These are phyloP conservation scores for Salvia hispanica DNA, from an alignment of 257 asterid species.

Conservation along the genomic window DNA sequence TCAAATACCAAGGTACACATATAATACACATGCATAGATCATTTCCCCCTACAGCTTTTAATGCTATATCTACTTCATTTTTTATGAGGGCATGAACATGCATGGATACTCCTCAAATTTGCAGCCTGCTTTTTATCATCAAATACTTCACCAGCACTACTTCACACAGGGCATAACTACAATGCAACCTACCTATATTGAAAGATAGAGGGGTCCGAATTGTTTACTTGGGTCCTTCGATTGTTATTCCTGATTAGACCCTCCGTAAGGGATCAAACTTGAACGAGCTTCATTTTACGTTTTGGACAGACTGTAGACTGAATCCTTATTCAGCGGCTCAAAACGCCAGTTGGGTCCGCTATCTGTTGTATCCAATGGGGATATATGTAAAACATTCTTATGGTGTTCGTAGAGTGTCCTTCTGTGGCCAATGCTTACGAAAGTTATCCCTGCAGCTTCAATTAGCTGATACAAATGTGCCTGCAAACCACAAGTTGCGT, in stretches of 20 bases:
- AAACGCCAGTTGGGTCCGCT: constrained; percentile 54
- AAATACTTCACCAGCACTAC: too few relatives aligned
- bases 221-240: not conserved
- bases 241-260: not conserved
- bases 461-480: constrained; percentile 61
- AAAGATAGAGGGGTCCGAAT: not conserved
- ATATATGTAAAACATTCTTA: constrained; percentile 45
- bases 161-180: not conserved
- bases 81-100: constrained; percentile 21
- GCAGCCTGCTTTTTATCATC: too few relatives aligned
- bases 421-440: constrained; percentile 74
- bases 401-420: constrained; percentile 62
- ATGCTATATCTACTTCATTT: too few relatives aligned
- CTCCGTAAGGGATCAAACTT: not conserved
- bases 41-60: constrained; percentile 13
- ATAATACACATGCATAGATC: not conserved
- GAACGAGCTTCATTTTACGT: constrained; percentile 28
- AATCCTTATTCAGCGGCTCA: constrained; percentile 46
- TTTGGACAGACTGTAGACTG: constrained; percentile 33
- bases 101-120: too few relatives aligned
- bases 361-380: constrained; percentile 44
- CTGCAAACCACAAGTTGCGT: constrained; percentile 52
- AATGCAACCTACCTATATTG: not conserved
- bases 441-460: constrained; percentile 69
- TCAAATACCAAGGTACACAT: not conserved